These are phyloP conservation scores for Geotrichum aggregatum DNA, from an alignment of 1,139 yeast genomes.

Conservation along the genomic window DNA sequence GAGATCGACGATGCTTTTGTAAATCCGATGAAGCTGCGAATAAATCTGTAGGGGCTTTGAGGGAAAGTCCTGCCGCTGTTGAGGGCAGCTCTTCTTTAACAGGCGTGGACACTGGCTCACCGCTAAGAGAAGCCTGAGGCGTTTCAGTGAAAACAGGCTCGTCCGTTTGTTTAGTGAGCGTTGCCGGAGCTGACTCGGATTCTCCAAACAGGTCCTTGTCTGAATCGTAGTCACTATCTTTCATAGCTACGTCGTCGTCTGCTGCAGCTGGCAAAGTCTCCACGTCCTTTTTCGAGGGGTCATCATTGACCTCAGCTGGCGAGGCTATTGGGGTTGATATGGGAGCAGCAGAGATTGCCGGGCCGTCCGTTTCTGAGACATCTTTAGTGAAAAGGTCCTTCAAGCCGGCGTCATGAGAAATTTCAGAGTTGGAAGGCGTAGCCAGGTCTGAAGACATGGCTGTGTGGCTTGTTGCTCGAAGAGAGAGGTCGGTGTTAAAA, in stretches of 20 bases:
- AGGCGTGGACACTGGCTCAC: background rate
- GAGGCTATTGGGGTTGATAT: slow-evolving; percentile 9
- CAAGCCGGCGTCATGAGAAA: background rate
- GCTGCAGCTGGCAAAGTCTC: background rate
- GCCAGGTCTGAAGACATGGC: slow-evolving; percentile 8
- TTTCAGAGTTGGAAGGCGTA: slow-evolving; percentile 3
- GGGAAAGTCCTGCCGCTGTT: background rate
- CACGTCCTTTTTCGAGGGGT: background rate
- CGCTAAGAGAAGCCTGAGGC: slow-evolving; percentile 11
- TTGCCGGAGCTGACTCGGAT: background rate
- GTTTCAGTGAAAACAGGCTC: background rate
- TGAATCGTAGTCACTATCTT: slow-evolving; percentile 1
- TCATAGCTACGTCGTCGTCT: background rate
- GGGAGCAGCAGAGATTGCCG: slow-evolving; percentile 5
- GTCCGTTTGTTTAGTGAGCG: background rate
- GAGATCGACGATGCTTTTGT: slow-evolving; percentile 4
- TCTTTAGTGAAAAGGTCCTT: background rate
- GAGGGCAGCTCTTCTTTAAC: background rate
- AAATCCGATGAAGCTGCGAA: background rate
- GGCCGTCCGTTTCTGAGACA: background rate
- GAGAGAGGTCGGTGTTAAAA: background rate
- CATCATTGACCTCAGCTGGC: slow-evolving; percentile 2
- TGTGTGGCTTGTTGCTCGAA: background rate
- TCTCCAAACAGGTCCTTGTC: slow-evolving; percentile 12
- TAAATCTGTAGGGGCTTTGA: background rate